These are phyloP conservation scores for Leptoxyphium fumago DNA, from an alignment of 2,329 filamentous ascomycete genomes.

Conservation along the genomic window DNA sequence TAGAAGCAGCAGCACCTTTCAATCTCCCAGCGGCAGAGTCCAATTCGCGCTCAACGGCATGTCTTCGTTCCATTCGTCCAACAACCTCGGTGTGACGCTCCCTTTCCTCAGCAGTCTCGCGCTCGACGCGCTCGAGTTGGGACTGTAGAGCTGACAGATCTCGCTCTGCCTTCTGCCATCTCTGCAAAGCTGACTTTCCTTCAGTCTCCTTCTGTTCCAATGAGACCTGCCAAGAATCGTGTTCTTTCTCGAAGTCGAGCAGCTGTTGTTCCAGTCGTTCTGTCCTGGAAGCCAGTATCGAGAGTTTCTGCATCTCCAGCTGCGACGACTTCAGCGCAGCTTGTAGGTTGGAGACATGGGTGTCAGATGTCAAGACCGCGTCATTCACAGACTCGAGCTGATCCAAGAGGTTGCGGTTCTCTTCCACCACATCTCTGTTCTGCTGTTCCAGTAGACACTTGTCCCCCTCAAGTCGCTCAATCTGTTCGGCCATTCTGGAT, in stretches of 20 bases:
- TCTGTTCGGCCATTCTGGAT: conserved; percentile 52
- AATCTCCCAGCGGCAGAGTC: conserved; percentile 64
- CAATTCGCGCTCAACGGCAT: conserved; percentile 68
- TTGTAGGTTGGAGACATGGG: conserved; percentile 62
- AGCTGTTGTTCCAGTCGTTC: conserved; percentile 70
- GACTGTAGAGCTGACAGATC: conserved; percentile 67
- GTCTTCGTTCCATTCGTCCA: conserved; percentile 67
- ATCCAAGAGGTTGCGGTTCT: conserved; percentile 67
- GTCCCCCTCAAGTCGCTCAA: conserved; percentile 58
- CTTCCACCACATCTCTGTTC: conserved; percentile 65
- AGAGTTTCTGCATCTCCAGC: conserved; percentile 59
- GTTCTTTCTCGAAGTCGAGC: conserved; percentile 60
- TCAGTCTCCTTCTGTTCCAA: conserved; percentile 56
- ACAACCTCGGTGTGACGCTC: conserved; percentile 71
- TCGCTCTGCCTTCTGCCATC: conserved; percentile 76
- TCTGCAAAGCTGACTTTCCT: conserved; percentile 60
- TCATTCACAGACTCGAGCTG: conserved; percentile 75
- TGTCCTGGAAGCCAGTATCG: conserved; percentile 58
- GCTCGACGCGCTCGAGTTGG: conserved; percentile 78
- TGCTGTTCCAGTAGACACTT: conserved; percentile 56
- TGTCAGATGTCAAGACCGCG: conserved; percentile 65
- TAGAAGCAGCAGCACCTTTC: conserved; percentile 63
- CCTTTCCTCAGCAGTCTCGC: conserved; percentile 64
- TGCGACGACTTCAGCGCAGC: conserved; percentile 64
- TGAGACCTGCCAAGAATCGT: conserved; percentile 49